A percentile compares a stretch with the other conserved stretches of the same genome.
Evolutionary conservation across 208 protist genomes (phyloP).

Genomic region (Crithidia fasciculata): DNA sequence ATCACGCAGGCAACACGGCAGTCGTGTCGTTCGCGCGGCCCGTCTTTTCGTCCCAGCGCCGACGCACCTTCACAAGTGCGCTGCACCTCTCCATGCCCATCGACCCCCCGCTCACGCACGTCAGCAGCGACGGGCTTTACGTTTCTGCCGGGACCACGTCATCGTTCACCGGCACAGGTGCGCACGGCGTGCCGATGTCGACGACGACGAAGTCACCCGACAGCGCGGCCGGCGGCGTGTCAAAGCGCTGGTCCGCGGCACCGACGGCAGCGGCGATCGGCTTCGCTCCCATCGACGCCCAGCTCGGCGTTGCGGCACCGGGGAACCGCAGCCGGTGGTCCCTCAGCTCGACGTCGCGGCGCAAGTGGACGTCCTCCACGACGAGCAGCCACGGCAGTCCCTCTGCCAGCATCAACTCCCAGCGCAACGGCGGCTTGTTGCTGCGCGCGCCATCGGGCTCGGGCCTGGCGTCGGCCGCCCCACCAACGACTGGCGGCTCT

Average conservation of each 20-base stretch:
- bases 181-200: neutral
- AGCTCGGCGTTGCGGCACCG: neutral
- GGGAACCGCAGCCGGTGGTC: constrained; percentile 10
- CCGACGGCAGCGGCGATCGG: constrained; percentile 1
- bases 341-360: constrained; percentile 18
- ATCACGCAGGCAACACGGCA: neutral
- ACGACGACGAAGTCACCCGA: neutral
- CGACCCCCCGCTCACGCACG: neutral
- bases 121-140: neutral
- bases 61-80: constrained; percentile 13
- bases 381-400: constrained; percentile 11
- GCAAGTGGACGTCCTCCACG: constrained; percentile 20
- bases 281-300: constrained; percentile 4
- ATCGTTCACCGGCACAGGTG: too few relatives aligned
- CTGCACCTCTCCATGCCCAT: neutral
- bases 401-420: neutral
- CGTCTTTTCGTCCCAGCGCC: neutral
- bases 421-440: neutral
- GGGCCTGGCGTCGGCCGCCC: neutral
- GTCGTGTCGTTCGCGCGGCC: neutral
- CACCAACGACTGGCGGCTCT: neutral
- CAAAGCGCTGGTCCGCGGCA: constrained; percentile 4
- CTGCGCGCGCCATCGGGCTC: constrained; percentile 1
- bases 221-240: constrained; percentile 3
- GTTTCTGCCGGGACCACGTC: too few relatives aligned